Conservation (phyloP, 345 rosid species). For the Eucalyptus guilfoylei region DNA sequence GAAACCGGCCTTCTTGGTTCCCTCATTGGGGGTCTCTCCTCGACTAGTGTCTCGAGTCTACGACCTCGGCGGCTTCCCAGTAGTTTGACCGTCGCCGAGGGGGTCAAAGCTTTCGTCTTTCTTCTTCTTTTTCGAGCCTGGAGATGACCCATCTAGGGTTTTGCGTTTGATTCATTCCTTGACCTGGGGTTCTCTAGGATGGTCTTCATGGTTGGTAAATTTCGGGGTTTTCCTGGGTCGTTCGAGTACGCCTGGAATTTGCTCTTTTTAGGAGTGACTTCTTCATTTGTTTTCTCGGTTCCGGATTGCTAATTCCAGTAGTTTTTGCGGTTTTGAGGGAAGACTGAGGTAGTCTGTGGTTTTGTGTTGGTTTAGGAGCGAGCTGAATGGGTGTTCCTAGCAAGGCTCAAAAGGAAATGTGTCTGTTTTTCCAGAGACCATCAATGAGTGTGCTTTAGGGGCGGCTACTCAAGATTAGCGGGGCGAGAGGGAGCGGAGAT, state of each 20-base stretch:
- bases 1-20: background rate
- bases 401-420: background rate
- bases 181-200: background rate
- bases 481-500: slow-evolving; percentile 12
- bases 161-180: background rate
- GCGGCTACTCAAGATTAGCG: background rate
- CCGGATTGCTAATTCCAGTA: background rate
- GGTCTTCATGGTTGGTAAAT: background rate
- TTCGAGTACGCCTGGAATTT: background rate
- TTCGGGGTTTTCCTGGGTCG: background rate
- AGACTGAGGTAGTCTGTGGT: background rate
- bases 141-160: background rate
- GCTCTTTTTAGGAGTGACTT: background rate
- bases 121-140: background rate
- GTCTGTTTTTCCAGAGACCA: background rate
- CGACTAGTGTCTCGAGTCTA: background rate
- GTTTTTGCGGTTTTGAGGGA: background rate
- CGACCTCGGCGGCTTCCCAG: background rate
- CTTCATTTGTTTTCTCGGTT: background rate
- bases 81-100: background rate
- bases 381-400: background rate
- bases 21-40: background rate
- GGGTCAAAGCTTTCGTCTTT: background rate
- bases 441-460: background rate
- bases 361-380: background rate